Percentiles rank a stretch among this genome's conserved stretches.
Conservation (phyloP, 208 protist species). For the Leptomonas pyrrhocoris region DNA sequence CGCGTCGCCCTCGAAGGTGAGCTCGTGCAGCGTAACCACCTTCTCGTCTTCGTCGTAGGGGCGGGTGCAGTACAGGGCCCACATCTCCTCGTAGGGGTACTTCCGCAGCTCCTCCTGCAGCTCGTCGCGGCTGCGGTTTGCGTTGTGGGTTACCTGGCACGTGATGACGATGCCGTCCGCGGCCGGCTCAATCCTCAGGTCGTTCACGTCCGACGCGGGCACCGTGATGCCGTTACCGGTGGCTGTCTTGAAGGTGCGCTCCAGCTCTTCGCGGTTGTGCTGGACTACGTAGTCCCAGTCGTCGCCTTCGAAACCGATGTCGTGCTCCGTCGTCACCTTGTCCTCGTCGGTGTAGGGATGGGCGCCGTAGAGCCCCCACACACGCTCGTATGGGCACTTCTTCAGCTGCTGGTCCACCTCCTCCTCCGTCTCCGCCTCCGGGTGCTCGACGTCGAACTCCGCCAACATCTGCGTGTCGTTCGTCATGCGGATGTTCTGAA, state of each 20-base stretch:
- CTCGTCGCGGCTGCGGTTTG: conserved; percentile 18
- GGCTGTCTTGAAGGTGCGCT: conserved; percentile 46
- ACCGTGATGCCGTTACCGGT: conserved; percentile 38
- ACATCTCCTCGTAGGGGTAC: conserved; percentile 48
- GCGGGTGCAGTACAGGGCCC: conserved; percentile 46
- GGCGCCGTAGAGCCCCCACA: conserved; percentile 57
- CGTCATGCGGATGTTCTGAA: conserved; percentile 34
- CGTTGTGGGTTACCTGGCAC: conserved; percentile 39
- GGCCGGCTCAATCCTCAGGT: conserved; percentile 18
- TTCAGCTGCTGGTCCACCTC: conserved; percentile 47
- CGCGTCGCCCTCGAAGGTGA: conserved; percentile 66
- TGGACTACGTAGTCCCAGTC: conserved; percentile 54
- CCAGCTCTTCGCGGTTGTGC: conserved; percentile 27
- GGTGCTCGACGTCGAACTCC: conserved; percentile 54
- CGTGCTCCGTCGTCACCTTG: conserved; percentile 36
- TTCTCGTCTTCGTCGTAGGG: conserved; percentile 42
- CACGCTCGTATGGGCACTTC: conserved; percentile 37
- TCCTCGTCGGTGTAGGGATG: conserved; percentile 33
- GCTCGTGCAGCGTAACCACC: conserved; percentile 45
- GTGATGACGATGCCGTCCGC: conserved; percentile 36
- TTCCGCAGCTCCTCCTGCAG: conserved; percentile 29
- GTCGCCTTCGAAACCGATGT: conserved; percentile 57
- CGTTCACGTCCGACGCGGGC: conserved; percentile 23
- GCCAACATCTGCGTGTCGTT: conserved; percentile 27
- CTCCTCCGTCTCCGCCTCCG: conserved; percentile 33